Percentiles rank a stretch among this genome's conserved stretches.
These are phyloP conservation scores for Trichophyton schoenleinii DNA, from an alignment of 2,329 filamentous ascomycete genomes.

Conservation along the genomic window DNA sequence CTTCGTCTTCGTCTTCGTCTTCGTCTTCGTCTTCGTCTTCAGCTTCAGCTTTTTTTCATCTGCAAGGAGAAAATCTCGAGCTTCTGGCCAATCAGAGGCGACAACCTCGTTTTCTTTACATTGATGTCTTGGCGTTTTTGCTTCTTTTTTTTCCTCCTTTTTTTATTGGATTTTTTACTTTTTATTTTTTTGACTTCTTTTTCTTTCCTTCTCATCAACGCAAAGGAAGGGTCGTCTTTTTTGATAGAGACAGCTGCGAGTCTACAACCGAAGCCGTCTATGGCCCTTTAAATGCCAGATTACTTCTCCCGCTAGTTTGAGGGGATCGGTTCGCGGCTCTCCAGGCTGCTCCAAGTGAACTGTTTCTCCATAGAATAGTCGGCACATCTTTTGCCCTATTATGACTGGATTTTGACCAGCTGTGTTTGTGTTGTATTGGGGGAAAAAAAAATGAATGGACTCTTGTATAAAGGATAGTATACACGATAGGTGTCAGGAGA, in stretches of 20 bases:
- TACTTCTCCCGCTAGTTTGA: constrained; percentile 33
- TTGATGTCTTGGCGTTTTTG: neutral
- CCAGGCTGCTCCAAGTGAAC: constrained; percentile 14
- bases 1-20: too few species aligned
- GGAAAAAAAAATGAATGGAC: neutral
- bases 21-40: neutral
- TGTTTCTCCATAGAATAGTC: constrained; percentile 37
- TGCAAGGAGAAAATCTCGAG: neutral
- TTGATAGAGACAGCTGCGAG: neutral
- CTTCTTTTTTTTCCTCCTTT: neutral
- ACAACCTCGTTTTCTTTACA: neutral
- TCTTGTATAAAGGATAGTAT: neutral
- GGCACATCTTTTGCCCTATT: constrained; percentile 22
- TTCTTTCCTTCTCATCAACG: constrained; percentile 1
- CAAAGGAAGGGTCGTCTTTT: neutral
- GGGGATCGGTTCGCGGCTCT: constrained; percentile 28
- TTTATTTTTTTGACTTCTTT: neutral
- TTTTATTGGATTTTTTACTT: neutral
- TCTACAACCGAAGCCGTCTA: constrained; percentile 5
- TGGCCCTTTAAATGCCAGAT: constrained; percentile 26
- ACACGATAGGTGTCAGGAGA: neutral
- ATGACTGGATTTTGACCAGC: neutral
- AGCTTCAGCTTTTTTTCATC: neutral
- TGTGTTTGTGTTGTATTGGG: neutral
- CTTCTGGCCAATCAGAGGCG: neutral